phyloP scores from a whole-genome alignment of 2,329 filamentous ascomycete genomes.

The Pyrenophora tritici-repentis region DNA sequence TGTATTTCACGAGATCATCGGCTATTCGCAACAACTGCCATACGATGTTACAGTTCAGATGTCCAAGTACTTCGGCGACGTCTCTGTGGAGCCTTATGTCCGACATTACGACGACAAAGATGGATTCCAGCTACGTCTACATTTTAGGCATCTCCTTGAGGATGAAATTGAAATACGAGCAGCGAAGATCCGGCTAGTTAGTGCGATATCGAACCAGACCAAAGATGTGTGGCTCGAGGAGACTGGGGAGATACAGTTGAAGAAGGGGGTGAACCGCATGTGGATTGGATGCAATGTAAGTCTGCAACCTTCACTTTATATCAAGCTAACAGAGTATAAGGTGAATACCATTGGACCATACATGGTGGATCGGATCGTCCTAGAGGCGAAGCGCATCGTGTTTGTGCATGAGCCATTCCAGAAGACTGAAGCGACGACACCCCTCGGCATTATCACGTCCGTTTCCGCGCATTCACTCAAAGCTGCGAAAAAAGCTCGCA shows the following conservation, averaged over 20 bases:
- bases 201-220: conserved; percentile 58
- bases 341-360: conserved; percentile 73
- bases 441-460: conserved; percentile 54
- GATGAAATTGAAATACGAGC: conserved; percentile 71
- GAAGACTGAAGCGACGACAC: conserved; percentile 54
- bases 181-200: conserved; percentile 67
- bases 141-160: conserved; percentile 72
- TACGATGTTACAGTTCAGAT: conserved; percentile 71
- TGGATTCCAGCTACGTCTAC: conserved; percentile 72
- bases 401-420: conserved; percentile 68
- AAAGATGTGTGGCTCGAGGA: conserved; percentile 72
- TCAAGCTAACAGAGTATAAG: conserved; percentile 50
- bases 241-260: conserved; percentile 53
- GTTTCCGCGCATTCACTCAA: conserved; percentile 41
- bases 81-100: conserved; percentile 71
- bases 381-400: conserved; percentile 67
- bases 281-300: conserved; percentile 55
- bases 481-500: conserved; percentile 56
- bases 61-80: conserved; percentile 72
- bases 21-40: conserved; percentile 56
- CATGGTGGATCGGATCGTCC: conserved; percentile 71
- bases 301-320: not conserved
- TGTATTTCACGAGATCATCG: conserved; percentile 52
- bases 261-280: conserved; percentile 60
- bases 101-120: conserved; percentile 73